Percentiles rank a stretch among this genome's conserved stretches.
These are phyloP conservation scores for Megacollybia marginata DNA, from an alignment of 768 basidiomycete genomes.

Conservation along the genomic window DNA sequence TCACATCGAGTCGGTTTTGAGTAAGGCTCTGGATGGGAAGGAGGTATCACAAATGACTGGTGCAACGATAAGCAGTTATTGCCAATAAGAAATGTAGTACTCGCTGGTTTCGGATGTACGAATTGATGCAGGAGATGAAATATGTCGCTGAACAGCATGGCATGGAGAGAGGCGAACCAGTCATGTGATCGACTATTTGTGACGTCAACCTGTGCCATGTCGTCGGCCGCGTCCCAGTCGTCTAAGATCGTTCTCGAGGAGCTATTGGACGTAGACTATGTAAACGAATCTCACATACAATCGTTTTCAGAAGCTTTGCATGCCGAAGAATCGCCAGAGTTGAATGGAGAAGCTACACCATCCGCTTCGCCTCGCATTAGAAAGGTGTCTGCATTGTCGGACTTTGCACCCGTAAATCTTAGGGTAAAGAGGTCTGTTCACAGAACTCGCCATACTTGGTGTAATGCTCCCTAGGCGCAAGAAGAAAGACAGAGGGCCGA, in stretches of 20 bases:
- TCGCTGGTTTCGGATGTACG: not conserved
- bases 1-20: not conserved
- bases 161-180: no score
- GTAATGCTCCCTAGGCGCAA: conserved; percentile 11
- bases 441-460: not conserved
- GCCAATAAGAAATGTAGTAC: not conserved
- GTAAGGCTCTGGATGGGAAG: not conserved
- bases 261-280: conserved; percentile 47
- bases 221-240: no score
- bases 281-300: conserved; percentile 68
- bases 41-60: not conserved
- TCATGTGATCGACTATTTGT: no score
- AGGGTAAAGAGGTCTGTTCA: conserved; percentile 61
- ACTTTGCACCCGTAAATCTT: conserved; percentile 87
- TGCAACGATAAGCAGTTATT: not conserved
- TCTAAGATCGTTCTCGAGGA: not conserved
- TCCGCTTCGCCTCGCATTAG: conserved; percentile 47
- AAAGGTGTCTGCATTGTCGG: conserved; percentile 78
- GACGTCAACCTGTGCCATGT: no score
- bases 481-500: conserved; percentile 26
- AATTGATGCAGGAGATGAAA: not conserved
- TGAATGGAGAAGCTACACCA: conserved; percentile 28
- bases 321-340: conserved; percentile 44
- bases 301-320: conserved; percentile 74
- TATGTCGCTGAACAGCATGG: not conserved